phyloP scores from a whole-genome alignment of 2,329 filamentous ascomycete genomes.

The Aureobasidium melanogenum region DNA sequence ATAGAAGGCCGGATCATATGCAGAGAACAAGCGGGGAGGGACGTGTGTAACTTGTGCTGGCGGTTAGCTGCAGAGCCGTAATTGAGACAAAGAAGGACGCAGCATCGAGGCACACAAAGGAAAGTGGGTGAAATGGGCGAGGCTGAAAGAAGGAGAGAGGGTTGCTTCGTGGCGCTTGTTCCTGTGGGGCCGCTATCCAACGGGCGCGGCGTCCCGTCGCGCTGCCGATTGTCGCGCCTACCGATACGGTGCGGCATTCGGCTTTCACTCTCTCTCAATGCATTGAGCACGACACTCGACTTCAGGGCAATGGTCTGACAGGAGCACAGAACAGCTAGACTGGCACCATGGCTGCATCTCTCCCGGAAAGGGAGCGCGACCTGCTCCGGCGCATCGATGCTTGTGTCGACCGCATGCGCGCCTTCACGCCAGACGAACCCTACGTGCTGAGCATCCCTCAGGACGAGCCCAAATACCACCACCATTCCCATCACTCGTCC shows the following conservation, averaged over 20 bases:
- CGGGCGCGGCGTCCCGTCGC: background rate
- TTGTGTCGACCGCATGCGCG: conserved; percentile 35
- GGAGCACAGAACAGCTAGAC: background rate
- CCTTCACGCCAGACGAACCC: conserved; percentile 32
- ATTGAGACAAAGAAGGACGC: background rate
- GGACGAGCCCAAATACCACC: conserved; percentile 33
- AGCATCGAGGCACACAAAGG: background rate
- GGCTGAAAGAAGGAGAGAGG: background rate
- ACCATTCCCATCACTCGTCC: conserved; percentile 33
- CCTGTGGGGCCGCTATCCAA: background rate
- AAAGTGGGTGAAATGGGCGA: no score
- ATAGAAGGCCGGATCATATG: background rate
- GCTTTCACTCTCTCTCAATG: background rate
- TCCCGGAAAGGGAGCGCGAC: background rate
- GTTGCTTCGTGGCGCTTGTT: background rate
- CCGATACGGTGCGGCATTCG: background rate
- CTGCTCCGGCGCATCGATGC: conserved; percentile 24
- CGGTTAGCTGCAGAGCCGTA: background rate
- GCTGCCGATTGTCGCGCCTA: background rate
- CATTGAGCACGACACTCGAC: background rate
- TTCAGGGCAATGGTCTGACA: background rate
- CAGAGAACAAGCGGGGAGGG: background rate
- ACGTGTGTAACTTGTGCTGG: background rate
- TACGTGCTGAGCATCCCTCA: conserved; percentile 42
- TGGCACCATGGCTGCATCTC: conserved; percentile 2